A percentile compares a stretch with the other conserved stretches of the same genome.
Conservation (phyloP, 805 yeast species). For the Dipodascopsis tothii region DNA sequence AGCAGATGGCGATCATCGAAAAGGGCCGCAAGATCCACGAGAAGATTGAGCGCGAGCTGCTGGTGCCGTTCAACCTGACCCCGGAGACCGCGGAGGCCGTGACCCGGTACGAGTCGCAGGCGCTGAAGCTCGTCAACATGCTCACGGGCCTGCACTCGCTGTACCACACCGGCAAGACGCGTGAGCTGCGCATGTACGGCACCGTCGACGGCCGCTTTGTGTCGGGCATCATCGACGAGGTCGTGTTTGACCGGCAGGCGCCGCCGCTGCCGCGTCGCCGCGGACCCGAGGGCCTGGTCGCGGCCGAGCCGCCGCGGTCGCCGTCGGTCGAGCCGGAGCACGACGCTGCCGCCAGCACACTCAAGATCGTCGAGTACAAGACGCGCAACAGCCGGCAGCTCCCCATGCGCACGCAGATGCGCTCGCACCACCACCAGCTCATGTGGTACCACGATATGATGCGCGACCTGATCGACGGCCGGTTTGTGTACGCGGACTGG, state of each 20-base stretch:
- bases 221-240: slow-evolving; percentile 22
- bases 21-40: slow-evolving; percentile 17
- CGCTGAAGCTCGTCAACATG: slow-evolving; percentile 9
- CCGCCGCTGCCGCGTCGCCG: not conserved
- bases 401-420: slow-evolving; percentile 15
- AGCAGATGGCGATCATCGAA: slow-evolving; percentile 5
- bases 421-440: slow-evolving; percentile 14
- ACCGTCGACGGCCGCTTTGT: slow-evolving; percentile 12
- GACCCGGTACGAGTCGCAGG: slow-evolving; percentile 11
- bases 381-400: slow-evolving; percentile 10
- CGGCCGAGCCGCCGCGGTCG: not conserved
- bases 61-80: not conserved
- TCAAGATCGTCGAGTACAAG: not conserved
- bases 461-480: slow-evolving; percentile 12
- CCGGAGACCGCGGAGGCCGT: not conserved
- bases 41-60: slow-evolving; percentile 8
- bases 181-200: slow-evolving; percentile 22
- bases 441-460: slow-evolving; percentile 15
- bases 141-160: slow-evolving; percentile 10
- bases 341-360: not conserved
- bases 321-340: not conserved
- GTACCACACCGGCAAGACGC: not conserved
- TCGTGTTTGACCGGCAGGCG: slow-evolving; percentile 4
- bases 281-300: not conserved
- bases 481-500: slow-evolving; percentile 6